Percentiles rank a stretch among this genome's conserved stretches.
These are phyloP conservation scores for Leccinum cinnamomeum DNA, from an alignment of 1,284 basidiomycete species.

Conservation along the genomic window DNA sequence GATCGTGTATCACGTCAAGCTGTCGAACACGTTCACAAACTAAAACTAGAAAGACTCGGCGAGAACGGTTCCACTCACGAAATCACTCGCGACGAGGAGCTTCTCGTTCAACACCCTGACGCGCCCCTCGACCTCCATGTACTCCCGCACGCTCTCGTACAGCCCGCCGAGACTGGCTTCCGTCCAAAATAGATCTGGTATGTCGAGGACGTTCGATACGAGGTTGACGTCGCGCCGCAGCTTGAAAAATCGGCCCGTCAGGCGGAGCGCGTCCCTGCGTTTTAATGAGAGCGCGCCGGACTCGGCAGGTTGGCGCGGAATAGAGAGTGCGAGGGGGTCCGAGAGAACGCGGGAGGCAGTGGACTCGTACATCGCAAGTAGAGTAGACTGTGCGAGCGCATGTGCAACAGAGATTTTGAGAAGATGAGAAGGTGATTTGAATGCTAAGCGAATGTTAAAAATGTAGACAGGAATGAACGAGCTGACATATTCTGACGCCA, in stretches of 20 bases:
- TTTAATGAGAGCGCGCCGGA: conserved; percentile 80
- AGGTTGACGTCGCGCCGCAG: conserved; percentile 89
- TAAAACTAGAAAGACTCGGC: not conserved
- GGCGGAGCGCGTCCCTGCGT: conserved; percentile 80
- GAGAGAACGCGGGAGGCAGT: conserved; percentile 79
- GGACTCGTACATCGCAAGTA: conserved; percentile 87
- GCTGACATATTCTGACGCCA: conserved; percentile 37
- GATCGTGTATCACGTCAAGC: conserved; percentile 93
- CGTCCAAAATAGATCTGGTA: conserved; percentile 94
- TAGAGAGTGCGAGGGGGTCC: conserved; percentile 73
- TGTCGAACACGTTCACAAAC: conserved; percentile 31
- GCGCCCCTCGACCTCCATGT: conserved; percentile 88
- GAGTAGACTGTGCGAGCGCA: conserved; percentile 92
- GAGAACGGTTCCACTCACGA: conserved; percentile 53
- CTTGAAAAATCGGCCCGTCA: conserved; percentile 89
- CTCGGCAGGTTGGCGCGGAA: conserved; percentile 82
- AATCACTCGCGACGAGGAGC: conserved; percentile 82
- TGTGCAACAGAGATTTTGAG: conserved; percentile 91
- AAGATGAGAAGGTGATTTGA: conserved; percentile 86
- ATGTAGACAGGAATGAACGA: not conserved
- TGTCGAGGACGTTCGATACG: conserved; percentile 91
- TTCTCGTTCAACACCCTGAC: conserved; percentile 91
- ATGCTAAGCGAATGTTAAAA: conserved; percentile 48
- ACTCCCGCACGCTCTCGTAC: conserved; percentile 93
- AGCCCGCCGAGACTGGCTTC: conserved; percentile 88